phyloP scores from a whole-genome alignment of 352 stramenopile species.

The Phytophthora hybrid region DNA sequence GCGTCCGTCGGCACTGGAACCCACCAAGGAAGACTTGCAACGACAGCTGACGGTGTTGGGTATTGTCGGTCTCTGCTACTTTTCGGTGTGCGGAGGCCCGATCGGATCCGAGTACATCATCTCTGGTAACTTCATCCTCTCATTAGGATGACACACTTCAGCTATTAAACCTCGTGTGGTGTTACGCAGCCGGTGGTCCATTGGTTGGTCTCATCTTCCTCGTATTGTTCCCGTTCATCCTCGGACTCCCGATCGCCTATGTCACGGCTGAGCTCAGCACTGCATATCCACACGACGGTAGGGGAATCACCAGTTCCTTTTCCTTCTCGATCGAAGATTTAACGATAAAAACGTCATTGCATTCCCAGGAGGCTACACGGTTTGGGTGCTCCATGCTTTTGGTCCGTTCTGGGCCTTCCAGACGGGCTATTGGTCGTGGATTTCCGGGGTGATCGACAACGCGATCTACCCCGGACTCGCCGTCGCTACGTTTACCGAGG shows the following conservation, averaged over 20 bases:
- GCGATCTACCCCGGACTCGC: conserved; percentile 92
- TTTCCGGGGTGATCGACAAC: conserved; percentile 93
- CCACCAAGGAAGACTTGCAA: conserved; percentile 44
- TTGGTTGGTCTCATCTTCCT: conserved; percentile 89
- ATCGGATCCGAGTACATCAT: conserved; percentile 54
- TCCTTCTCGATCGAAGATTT: not conserved
- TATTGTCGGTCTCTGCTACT: conserved; percentile 57
- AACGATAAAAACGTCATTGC: conserved; percentile 2
- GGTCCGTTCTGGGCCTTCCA: conserved; percentile 89
- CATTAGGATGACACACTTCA: not conserved
- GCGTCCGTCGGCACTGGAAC: conserved; percentile 29
- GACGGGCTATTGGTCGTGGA: conserved; percentile 85
- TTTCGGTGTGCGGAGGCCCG: conserved; percentile 48
- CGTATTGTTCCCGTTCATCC: conserved; percentile 90
- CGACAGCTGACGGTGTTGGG: conserved; percentile 51
- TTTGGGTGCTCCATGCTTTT: conserved; percentile 93
- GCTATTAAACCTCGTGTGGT: not conserved
- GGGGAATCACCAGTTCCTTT: not conserved
- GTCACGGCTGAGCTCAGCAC: conserved; percentile 94
- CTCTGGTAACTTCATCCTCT: conserved; percentile 29
- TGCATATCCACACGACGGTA: conserved; percentile 85
- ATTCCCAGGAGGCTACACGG: conserved; percentile 78
- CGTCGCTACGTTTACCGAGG: conserved; percentile 51
- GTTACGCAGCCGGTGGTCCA: conserved; percentile 45
- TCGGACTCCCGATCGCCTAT: conserved; percentile 90